phyloP scores from a whole-genome alignment of 352 stramenopile genomes.

The Phytophthora litchii region DNA sequence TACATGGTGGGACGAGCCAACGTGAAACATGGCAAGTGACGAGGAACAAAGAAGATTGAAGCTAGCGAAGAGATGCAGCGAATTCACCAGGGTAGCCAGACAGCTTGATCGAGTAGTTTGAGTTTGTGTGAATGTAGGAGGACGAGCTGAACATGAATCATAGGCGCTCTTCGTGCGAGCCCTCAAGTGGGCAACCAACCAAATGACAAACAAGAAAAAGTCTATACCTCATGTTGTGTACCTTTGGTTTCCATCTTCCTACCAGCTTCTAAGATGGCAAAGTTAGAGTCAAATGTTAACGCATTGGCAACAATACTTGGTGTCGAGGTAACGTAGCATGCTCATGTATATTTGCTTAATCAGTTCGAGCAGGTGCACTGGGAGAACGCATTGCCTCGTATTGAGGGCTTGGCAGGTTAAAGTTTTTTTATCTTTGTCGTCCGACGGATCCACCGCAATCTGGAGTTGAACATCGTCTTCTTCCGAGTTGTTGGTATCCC shows the following conservation, averaged over 20 bases:
- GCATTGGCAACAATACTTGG: no score
- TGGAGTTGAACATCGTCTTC: conserved; percentile 23
- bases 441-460: conserved; percentile 13
- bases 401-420: conserved; percentile 22
- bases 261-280: no score
- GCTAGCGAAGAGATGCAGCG: conserved; percentile 17
- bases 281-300: no score
- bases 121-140: conserved; percentile 36
- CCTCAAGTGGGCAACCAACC: conserved; percentile 26
- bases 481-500: conserved; percentile 26
- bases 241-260: no score
- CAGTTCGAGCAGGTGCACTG: conserved; percentile 12
- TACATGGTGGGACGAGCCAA: conserved; percentile 15
- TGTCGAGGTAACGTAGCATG: no score
- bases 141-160: conserved; percentile 17
- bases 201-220: conserved; percentile 32
- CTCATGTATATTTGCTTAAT: conserved; percentile 40
- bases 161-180: conserved; percentile 19
- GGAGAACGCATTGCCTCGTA: conserved; percentile 23
- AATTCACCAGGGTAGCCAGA: conserved; percentile 25
- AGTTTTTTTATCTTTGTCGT: conserved; percentile 20
- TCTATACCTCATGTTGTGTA: conserved; percentile 20
- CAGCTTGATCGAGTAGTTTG: conserved; percentile 36
- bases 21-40: conserved; percentile 5
- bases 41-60: conserved; percentile 13